Evolutionary conservation across 2,329 filamentous ascomycete genomes (phyloP).

Genomic region (Metarhizium guizhouense): DNA sequence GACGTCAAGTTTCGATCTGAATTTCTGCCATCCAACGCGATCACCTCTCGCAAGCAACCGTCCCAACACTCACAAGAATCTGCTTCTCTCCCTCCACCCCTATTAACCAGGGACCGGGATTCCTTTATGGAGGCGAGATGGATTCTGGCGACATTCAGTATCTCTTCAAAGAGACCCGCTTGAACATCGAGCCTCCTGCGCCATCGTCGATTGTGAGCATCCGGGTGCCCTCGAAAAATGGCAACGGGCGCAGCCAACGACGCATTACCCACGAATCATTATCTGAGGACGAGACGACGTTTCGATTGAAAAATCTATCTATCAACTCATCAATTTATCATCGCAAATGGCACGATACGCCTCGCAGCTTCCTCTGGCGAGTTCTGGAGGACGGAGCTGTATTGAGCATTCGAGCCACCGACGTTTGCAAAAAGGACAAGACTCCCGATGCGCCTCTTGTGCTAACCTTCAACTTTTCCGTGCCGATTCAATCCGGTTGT

Average conservation of each 20-base stretch:
- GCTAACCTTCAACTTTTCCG: slow-evolving; percentile 68
- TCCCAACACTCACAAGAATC: background rate
- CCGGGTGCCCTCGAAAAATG: slow-evolving; percentile 49
- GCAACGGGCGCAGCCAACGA: slow-evolving; percentile 33
- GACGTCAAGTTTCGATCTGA: slow-evolving; percentile 16
- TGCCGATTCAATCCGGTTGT: slow-evolving; percentile 65
- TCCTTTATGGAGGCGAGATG: slow-evolving; percentile 58
- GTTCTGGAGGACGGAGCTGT: slow-evolving; percentile 71
- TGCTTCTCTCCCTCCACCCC: background rate
- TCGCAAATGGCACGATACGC: slow-evolving; percentile 63
- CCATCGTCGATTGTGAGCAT: slow-evolving; percentile 62
- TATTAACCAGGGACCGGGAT: slow-evolving; percentile 5
- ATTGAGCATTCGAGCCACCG: slow-evolving; percentile 74
- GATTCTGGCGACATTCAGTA: slow-evolving; percentile 51
- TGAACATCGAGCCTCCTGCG: slow-evolving; percentile 69
- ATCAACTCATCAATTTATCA: slow-evolving; percentile 78
- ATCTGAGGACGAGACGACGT: slow-evolving; percentile 63
- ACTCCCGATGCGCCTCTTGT: slow-evolving; percentile 64
- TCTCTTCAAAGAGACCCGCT: slow-evolving; percentile 78
- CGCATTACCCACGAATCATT: slow-evolving; percentile 23
- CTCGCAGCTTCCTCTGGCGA: slow-evolving; percentile 85
- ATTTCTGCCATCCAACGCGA: slow-evolving; percentile 25
- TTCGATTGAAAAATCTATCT: slow-evolving; percentile 65
- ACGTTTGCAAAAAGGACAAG: slow-evolving; percentile 62
- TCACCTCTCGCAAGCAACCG: slow-evolving; percentile 12